Conservation (phyloP, 208 protist genomes). For the Endotrypanum monterogeii region DNA sequence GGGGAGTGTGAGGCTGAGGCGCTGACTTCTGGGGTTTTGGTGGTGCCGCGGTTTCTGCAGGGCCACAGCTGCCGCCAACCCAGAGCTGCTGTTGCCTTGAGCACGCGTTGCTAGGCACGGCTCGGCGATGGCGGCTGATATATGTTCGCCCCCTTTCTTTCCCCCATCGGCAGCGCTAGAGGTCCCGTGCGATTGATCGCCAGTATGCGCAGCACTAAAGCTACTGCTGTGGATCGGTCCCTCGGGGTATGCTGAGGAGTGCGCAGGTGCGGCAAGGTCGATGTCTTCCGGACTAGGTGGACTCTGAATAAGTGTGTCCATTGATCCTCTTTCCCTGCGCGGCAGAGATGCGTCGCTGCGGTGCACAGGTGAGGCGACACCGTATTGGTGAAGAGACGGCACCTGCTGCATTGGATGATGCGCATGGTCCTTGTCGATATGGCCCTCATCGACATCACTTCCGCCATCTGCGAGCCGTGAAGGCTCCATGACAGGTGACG, state of each 20-base stretch:
- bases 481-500: not conserved
- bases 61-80: not conserved
- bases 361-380: not conserved
- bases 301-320: not conserved
- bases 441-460: not conserved
- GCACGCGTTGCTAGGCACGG: not conserved
- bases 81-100: not conserved
- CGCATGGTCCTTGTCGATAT: not conserved
- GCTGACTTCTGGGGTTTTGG: slow-evolving; percentile 7
- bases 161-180: not conserved
- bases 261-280: slow-evolving; percentile 2
- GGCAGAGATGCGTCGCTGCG: not conserved
- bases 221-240: not conserved
- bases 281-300: slow-evolving; percentile 29
- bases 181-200: not conserved
- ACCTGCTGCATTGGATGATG: not conserved
- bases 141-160: not conserved
- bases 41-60: slow-evolving; percentile 9
- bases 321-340: not conserved
- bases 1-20: not conserved
- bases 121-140: not conserved
- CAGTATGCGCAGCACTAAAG: not conserved
- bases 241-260: not conserved
- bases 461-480: not conserved
- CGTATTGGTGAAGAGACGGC: not conserved